A percentile compares a stretch with the other conserved stretches of the same genome.
phyloP scores from a whole-genome alignment of 257 asterid species.

The Avicennia marina region DNA sequence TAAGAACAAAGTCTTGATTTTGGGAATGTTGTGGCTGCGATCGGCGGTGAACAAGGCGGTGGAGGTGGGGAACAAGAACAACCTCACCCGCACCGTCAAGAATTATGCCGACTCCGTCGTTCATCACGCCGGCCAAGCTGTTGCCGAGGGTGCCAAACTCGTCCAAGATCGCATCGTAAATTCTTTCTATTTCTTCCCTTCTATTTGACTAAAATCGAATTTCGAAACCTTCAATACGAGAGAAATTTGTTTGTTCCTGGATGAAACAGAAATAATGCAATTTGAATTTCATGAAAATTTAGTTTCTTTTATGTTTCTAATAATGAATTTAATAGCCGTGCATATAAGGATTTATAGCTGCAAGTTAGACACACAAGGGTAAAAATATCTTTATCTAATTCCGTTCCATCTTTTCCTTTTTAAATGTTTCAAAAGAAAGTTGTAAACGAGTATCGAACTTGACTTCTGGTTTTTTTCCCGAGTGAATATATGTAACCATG shows the following conservation, averaged over 20 bases:
- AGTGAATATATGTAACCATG: not conserved
- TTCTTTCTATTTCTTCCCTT: not conserved
- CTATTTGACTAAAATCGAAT: not conserved
- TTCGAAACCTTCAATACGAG: not conserved
- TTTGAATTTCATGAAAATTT: constrained; percentile 1
- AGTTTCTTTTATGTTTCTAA: not conserved
- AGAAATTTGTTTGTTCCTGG: not conserved
- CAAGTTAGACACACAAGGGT: not conserved
- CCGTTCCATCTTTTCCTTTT: not conserved
- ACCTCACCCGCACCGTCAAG: constrained; percentile 83
- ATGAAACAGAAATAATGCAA: constrained; percentile 7
- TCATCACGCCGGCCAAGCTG: constrained; percentile 98
- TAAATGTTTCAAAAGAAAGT: not conserved
- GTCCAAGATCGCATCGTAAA: constrained; percentile 84
- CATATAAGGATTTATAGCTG: not conserved
- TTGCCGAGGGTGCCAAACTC: constrained; percentile 88
- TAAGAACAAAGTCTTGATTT: not conserved
- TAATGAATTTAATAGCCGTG: constrained; percentile 11
- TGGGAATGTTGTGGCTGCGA: constrained; percentile 96
- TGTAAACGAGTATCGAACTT: no score
- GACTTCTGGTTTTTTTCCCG: not conserved
- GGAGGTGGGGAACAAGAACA: constrained; percentile 91
- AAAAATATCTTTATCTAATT: not conserved
- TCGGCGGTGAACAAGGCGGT: constrained; percentile 97
- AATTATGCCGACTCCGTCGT: constrained; percentile 88